Percentiles rank a stretch among this genome's conserved stretches.
These are phyloP conservation scores for Lecanoromycetidae sp. DNA, from an alignment of 2,329 filamentous ascomycete genomes.

Conservation along the genomic window DNA sequence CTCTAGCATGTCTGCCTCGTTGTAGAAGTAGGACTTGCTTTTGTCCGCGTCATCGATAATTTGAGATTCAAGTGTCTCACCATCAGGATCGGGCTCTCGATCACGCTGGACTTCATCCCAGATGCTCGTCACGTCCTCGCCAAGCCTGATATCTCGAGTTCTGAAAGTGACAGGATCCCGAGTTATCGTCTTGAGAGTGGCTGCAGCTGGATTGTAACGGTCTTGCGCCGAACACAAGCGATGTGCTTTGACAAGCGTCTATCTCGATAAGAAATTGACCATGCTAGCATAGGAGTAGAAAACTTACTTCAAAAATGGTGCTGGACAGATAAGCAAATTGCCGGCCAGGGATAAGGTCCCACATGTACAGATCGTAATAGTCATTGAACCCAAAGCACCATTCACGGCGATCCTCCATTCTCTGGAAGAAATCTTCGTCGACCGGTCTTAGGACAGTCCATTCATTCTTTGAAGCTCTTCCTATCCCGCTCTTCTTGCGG, in stretches of 20 bases:
- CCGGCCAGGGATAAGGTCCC: slow-evolving; percentile 28
- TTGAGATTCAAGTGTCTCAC: slow-evolving; percentile 1
- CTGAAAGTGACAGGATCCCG: slow-evolving; percentile 26
- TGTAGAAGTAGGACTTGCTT: slow-evolving; percentile 27
- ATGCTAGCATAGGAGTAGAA: neutral
- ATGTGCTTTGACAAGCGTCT: slow-evolving; percentile 30
- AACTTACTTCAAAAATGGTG: slow-evolving; percentile 24
- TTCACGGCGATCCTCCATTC: slow-evolving; percentile 27
- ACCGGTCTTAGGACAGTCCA: slow-evolving; percentile 28
- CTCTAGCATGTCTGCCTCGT: slow-evolving; percentile 31
- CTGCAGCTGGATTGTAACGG: slow-evolving; percentile 24
- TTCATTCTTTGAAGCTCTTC: slow-evolving; percentile 29
- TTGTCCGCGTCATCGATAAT: too few relatives aligned
- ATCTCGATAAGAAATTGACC: slow-evolving; percentile 6
- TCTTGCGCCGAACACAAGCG: slow-evolving; percentile 24
- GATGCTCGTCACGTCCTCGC: slow-evolving; percentile 25
- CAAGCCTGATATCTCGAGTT: slow-evolving; percentile 28
- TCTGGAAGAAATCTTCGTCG: slow-evolving; percentile 28
- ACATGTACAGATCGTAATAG: slow-evolving; percentile 34
- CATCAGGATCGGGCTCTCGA: slow-evolving; percentile 8
- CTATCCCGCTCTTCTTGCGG: slow-evolving; percentile 29
- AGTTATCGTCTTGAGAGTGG: slow-evolving; percentile 29
- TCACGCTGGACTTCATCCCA: slow-evolving; percentile 24
- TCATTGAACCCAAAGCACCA: slow-evolving; percentile 33
- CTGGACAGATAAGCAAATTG: slow-evolving; percentile 24